These are phyloP conservation scores for Kodamaea laetipori DNA, from an alignment of 805 yeast species.

Conservation along the genomic window DNA sequence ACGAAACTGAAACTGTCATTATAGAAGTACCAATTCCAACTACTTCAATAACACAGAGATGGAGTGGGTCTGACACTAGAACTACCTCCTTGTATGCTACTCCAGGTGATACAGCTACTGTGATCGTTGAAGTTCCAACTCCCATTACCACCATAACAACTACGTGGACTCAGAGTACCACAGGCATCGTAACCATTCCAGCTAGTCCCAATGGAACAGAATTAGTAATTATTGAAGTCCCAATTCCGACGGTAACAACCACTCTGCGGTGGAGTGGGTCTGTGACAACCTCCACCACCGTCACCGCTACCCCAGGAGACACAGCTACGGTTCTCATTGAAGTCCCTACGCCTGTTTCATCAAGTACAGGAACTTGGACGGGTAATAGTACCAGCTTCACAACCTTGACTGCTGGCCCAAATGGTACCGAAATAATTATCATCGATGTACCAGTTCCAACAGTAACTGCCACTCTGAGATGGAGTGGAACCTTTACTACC, in stretches of 20 bases:
- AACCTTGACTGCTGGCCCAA: too few species aligned
- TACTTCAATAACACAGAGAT: slow-evolving; percentile 1
- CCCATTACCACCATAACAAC: slow-evolving; percentile 18
- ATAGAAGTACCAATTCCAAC: slow-evolving; percentile 16
- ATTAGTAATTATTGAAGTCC: slow-evolving; percentile 13
- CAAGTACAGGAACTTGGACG: too few species aligned
- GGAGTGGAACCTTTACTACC: too few species aligned
- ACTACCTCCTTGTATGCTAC: slow-evolving; percentile 15
- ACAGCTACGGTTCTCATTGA: slow-evolving; percentile 18
- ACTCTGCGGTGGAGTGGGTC: slow-evolving; percentile 7
- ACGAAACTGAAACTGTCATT: slow-evolving; percentile 15
- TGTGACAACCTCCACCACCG: slow-evolving; percentile 9
- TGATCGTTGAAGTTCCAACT: slow-evolving; percentile 20
- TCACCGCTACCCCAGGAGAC: slow-evolving; percentile 10
- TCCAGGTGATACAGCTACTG: slow-evolving; percentile 15
- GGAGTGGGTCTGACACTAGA: slow-evolving; percentile 11
- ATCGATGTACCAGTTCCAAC: too few species aligned
- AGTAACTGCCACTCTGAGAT: too few species aligned
- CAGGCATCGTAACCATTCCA: neutral
- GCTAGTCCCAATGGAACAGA: slow-evolving; percentile 11
- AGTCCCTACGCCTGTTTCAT: too few species aligned
- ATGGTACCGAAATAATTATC: too few species aligned
- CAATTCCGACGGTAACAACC: slow-evolving; percentile 6
- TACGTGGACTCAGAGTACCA: slow-evolving; percentile 12
- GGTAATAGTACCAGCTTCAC: too few species aligned